phyloP scores from a whole-genome alignment of 352 stramenopile genomes.

The Achlya hypogyna region DNA sequence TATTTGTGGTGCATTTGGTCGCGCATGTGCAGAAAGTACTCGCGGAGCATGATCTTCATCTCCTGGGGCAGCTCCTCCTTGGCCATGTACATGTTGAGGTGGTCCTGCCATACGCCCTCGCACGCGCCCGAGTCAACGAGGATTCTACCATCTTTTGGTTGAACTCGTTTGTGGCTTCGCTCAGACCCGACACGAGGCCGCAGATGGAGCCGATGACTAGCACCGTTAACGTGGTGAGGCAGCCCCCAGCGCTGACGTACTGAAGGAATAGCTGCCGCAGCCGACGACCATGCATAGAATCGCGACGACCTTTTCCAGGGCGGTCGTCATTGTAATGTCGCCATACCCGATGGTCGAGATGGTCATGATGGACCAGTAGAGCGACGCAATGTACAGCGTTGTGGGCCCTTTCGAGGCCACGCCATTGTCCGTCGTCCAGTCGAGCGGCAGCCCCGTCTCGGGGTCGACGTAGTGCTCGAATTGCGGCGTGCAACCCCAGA shows the following conservation, averaged over 20 bases:
- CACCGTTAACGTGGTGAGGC: not conserved
- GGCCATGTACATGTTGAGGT: conserved; percentile 14
- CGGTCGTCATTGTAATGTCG: conserved; percentile 68
- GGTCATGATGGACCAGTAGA: conserved; percentile 81
- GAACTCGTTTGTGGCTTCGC: conserved; percentile 21
- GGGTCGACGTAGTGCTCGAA: conserved; percentile 29
- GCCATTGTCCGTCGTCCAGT: conserved; percentile 37
- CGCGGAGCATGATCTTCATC: conserved; percentile 4
- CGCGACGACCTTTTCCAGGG: conserved; percentile 57
- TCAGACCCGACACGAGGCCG: conserved; percentile 11
- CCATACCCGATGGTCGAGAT: conserved; percentile 84
- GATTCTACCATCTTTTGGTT: conserved; percentile 7
- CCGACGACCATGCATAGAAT: conserved; percentile 69
- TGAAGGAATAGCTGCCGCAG: conserved; percentile 19
- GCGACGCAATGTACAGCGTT: conserved; percentile 70
- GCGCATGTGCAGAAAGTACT: conserved; percentile 15
- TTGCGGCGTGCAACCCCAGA: conserved; percentile 75
- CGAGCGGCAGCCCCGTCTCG: conserved; percentile 44
- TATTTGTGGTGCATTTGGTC: conserved; percentile 20
- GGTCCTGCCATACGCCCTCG: conserved; percentile 4
- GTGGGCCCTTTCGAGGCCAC: conserved; percentile 29
- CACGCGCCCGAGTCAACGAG: not conserved
- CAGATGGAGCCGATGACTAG: conserved; percentile 20
- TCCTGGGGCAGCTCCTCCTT: conserved; percentile 8
- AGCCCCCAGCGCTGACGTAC: not conserved